These are phyloP conservation scores for Triadica sebifera DNA, from an alignment of 345 rosid species.

Conservation along the genomic window DNA sequence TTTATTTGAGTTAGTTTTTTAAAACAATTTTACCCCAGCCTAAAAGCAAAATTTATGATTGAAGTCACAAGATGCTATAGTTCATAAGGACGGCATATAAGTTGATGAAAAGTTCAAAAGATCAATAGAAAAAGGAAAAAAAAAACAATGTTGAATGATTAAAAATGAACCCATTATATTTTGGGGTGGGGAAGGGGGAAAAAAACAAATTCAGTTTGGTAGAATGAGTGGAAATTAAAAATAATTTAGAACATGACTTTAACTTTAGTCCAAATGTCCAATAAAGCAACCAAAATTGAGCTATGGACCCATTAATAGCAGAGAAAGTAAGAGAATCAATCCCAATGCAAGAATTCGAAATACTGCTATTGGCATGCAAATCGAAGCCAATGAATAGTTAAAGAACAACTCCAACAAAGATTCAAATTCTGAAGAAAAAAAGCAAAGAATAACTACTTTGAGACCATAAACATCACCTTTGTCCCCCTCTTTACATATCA, in stretches of 20 bases:
- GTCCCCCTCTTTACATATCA: conserved; percentile 16
- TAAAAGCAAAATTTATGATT: too few species aligned
- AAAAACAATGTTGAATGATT: background rate
- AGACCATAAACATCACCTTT: conserved; percentile 13
- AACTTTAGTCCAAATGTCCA: background rate
- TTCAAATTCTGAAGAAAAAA: conserved; percentile 8
- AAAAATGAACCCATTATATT: background rate
- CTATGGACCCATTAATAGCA: conserved; percentile 1
- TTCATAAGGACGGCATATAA: too few species aligned
- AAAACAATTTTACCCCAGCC: too few species aligned
- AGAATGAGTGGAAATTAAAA: background rate
- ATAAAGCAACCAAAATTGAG: background rate
- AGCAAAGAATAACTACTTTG: background rate
- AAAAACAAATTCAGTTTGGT: background rate
- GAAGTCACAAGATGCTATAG: too few species aligned
- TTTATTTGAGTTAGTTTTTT: too few species aligned
- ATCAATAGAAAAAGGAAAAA: background rate
- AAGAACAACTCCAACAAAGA: conserved; percentile 10
- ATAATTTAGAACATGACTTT: background rate
- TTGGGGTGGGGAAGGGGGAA: background rate
- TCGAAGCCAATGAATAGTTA: background rate
- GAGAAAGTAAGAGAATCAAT: conserved; percentile 3
- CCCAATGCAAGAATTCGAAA: conserved; percentile 15
- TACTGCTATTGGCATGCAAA: background rate
- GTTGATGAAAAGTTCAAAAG: too few species aligned